A percentile compares a stretch with the other conserved stretches of the same genome.
These are phyloP conservation scores for Aureobasidium sp. DNA, from an alignment of 2,329 filamentous ascomycete species.

Conservation along the genomic window DNA sequence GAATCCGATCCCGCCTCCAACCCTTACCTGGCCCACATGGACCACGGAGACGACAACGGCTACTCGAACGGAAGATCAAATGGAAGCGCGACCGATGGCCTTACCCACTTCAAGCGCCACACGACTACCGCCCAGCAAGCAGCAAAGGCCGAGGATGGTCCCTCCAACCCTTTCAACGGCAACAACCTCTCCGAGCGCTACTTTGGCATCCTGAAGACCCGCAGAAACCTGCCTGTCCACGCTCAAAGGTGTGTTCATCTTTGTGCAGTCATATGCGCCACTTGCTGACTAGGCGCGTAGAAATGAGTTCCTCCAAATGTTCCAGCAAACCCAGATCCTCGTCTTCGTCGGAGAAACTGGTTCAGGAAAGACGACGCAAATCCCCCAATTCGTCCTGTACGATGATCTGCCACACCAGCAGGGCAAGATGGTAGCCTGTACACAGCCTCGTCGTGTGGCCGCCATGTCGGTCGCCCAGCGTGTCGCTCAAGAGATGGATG, in stretches of 20 bases:
- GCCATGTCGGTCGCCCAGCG: conserved; percentile 98
- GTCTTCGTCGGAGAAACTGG: conserved; percentile 99
- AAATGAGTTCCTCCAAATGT: conserved; percentile 87
- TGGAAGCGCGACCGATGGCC: conserved; percentile 21
- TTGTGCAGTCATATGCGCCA: no score
- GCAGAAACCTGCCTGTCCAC: conserved; percentile 82
- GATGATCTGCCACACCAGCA: conserved; percentile 85
- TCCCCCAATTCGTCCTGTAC: conserved; percentile 95
- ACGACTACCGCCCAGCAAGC: conserved; percentile 72
- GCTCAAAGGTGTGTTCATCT: conserved; percentile 59
- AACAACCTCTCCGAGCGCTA: conserved; percentile 71
- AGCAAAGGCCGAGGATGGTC: conserved; percentile 65
- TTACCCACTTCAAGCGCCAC: conserved; percentile 66
- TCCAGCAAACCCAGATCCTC: conserved; percentile 88
- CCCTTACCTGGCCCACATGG: conserved; percentile 86
- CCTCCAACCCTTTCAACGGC: conserved; percentile 78
- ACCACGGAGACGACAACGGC: conserved; percentile 40
- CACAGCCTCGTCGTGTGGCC: conserved; percentile 92
- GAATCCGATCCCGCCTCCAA: conserved; percentile 55
- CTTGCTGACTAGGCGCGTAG: conserved; percentile 33
- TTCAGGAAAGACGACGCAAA: conserved; percentile 98
- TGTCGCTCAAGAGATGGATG: conserved; percentile 95
- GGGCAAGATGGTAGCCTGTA: conserved; percentile 90
- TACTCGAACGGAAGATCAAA: conserved; percentile 27
- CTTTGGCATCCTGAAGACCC: conserved; percentile 76